Conservation (phyloP, 106 monocot species). For the Triglochin maritima region DNA sequence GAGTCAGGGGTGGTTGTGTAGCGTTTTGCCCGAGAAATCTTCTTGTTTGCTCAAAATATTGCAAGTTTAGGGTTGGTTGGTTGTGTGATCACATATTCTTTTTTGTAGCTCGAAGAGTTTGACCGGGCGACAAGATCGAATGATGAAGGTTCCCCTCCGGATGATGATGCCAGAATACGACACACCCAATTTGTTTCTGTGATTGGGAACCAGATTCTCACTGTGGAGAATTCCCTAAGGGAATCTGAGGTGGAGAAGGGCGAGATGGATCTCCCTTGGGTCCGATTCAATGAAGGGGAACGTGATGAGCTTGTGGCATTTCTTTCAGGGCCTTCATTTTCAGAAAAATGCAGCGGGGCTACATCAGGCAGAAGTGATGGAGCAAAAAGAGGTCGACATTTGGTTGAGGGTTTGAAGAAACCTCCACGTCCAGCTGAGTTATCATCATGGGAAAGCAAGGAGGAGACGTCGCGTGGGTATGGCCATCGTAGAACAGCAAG, state of each 20-base stretch:
- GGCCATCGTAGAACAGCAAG: conserved; percentile 26
- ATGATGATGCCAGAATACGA: conserved; percentile 13
- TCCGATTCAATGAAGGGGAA: conserved; percentile 19
- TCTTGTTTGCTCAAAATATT: too few relatives aligned
- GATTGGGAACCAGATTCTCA: conserved; percentile 16
- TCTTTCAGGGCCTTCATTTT: conserved; percentile 6
- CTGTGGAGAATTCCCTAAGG: conserved; percentile 16
- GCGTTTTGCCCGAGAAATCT: too few relatives aligned
- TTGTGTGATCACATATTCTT: neutral
- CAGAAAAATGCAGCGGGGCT: neutral
- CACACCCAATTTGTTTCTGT: conserved; percentile 17
- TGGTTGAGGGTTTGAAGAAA: conserved; percentile 10
- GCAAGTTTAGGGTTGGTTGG: neutral
- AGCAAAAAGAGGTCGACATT: neutral
- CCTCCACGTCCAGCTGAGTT: conserved; percentile 9
- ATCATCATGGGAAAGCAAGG: conserved; percentile 1
- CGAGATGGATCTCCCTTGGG: conserved; percentile 8
- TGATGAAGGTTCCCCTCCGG: neutral
- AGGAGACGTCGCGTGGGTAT: conserved; percentile 4
- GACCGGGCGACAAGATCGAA: conserved; percentile 15
- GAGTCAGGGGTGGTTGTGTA: too few relatives aligned
- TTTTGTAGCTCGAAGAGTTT: conserved; percentile 25
- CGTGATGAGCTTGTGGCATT: conserved; percentile 24
- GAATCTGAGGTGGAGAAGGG: conserved; percentile 11
- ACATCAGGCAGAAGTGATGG: neutral